These are phyloP conservation scores for Chrysopogon serrulatus DNA, from an alignment of 176 grass and related monocot species.

Conservation along the genomic window DNA sequence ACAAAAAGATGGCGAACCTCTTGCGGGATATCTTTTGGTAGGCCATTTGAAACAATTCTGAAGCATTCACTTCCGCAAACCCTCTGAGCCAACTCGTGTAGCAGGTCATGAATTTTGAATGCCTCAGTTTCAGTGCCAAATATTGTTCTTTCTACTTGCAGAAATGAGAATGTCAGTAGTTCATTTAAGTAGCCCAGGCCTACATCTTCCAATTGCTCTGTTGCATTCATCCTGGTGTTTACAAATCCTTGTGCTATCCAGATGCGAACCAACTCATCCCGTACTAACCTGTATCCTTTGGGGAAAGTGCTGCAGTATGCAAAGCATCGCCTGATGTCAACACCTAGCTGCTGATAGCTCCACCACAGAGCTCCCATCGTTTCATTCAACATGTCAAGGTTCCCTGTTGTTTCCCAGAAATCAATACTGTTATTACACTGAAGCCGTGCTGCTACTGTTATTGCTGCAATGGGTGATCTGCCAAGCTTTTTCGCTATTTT, in stretches of 20 bases:
- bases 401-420: not conserved
- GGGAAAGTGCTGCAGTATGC: conserved; percentile 27
- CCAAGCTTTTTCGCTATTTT: conserved; percentile 7
- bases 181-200: conserved; percentile 16
- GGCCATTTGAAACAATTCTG: not conserved
- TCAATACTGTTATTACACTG: not conserved
- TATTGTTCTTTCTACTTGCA: not conserved
- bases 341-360: conserved; percentile 22
- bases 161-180: conserved; percentile 25
- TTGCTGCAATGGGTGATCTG: conserved; percentile 22
- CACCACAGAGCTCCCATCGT: conserved; percentile 1
- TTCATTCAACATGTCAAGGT: conserved; percentile 6
- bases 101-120: conserved; percentile 27
- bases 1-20: not conserved
- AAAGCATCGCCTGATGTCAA: conserved; percentile 19
- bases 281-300: not conserved
- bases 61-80: not conserved
- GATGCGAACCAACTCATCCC: not conserved
- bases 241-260: conserved; percentile 41
- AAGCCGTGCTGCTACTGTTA: not conserved
- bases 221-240: not conserved
- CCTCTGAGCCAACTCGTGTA: conserved; percentile 24
- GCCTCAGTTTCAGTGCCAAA: not conserved
- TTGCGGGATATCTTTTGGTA: not conserved
- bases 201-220: conserved; percentile 1